Percentiles rank a stretch among this genome's conserved stretches.
Evolutionary conservation across 306 rosid genomes (phyloP).

Genomic region (Delonix regia): DNA sequence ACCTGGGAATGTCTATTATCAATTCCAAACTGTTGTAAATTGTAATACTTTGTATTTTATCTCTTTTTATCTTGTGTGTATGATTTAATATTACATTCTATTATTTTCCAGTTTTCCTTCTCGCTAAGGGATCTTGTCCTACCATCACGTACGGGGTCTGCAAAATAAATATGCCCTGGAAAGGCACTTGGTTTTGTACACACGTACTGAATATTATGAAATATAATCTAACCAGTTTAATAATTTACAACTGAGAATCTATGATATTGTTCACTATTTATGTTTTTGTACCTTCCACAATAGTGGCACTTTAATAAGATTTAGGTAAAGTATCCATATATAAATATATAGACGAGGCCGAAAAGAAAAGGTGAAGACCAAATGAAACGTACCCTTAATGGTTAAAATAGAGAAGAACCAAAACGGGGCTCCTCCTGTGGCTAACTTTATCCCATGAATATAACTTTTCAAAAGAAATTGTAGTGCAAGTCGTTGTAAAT

Average conservation of each 20-base stretch:
- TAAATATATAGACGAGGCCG: background rate
- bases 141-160: background rate
- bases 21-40: slow-evolving; percentile 22
- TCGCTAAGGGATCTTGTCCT: background rate
- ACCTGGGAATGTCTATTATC: slow-evolving; percentile 37
- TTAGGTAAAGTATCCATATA: background rate
- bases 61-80: slow-evolving; percentile 23
- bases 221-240: background rate
- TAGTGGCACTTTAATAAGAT: background rate
- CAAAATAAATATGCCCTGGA: background rate
- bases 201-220: background rate
- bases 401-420: background rate
- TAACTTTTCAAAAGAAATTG: background rate
- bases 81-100: background rate
- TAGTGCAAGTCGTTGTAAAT: background rate
- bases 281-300: background rate
- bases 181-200: background rate
- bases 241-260: background rate
- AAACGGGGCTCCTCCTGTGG: background rate
- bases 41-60: slow-evolving; percentile 17
- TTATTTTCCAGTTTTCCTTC: background rate
- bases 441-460: background rate
- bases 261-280: background rate
- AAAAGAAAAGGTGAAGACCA: background rate
- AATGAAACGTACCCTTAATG: background rate